Evolutionary conservation across 768 basidiomycete species (phyloP), one percentile per base, ranked within the genome.

Genomic region (Lentinula lateritia): DNA sequence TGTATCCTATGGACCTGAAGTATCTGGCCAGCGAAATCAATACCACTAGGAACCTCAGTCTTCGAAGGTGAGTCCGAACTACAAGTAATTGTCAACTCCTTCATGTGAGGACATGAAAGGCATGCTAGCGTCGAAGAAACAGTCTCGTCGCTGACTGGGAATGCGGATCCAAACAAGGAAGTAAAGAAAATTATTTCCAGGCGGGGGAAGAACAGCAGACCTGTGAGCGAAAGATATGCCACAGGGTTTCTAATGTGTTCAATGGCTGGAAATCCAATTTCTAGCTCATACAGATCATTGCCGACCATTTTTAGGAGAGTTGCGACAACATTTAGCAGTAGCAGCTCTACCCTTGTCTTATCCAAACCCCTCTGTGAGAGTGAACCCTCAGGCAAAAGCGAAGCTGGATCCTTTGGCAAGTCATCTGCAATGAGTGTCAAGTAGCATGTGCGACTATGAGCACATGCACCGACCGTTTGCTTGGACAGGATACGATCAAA

Each of bases 381-480:
- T 28, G 28, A 28, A 28, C 28, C 28, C 28, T 28, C 28, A 45
- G 43, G 15, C 15, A 12, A 48, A 48, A 32, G 18, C 15, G 8
- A 28, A 43, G 36, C 6, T 56, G 23, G 18, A 45, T 59, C 46
- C n/a, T 8, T 12, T 15, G 58, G 58, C 36, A 50, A n/a, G 35
- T 59, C 58, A 23, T 59, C 58, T n/a, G 32, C 28, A 38, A 59
- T 59, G 48, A 59, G 32, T 2, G 58, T 45, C 58, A 59, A 38
- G 34, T 59, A 59, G 34, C 34, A 34, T n/a, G 46, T 45, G 13
- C 38, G 28, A 18, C 34, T 39, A 28, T 4, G 10, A 12, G 28
- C 20, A 10, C 50, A 10, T 43, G 18, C 16, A 41, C 36, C n/a
- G 52, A 20, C 20, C 7, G 16, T 35, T 4, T 13, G 34, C 8